Percentiles rank a stretch among this genome's conserved stretches.
These are phyloP conservation scores for Diplodia mutila DNA, from an alignment of 2,329 filamentous ascomycete species.

Conservation along the genomic window DNA sequence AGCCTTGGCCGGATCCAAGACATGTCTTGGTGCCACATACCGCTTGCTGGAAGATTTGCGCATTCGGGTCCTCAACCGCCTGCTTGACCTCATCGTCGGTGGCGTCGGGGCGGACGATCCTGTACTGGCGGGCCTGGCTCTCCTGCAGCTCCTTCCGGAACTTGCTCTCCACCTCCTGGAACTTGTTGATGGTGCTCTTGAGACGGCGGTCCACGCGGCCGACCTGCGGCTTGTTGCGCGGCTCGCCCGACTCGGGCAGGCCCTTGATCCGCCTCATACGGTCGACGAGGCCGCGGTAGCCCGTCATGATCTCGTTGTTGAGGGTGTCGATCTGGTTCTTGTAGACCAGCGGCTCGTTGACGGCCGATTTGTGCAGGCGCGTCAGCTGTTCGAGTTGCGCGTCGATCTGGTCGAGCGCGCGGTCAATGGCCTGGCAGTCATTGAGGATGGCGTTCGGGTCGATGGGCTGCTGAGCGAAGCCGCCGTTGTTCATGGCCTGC, in stretches of 20 bases:
- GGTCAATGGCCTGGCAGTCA: slow-evolving; percentile 79
- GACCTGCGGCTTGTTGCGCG: slow-evolving; percentile 78
- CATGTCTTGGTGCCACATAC: slow-evolving; percentile 40
- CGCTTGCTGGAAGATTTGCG: slow-evolving; percentile 86
- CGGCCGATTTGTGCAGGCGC: slow-evolving; percentile 69
- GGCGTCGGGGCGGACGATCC: slow-evolving; percentile 83
- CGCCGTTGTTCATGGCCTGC: slow-evolving; percentile 62
- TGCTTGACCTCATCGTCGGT: slow-evolving; percentile 76
- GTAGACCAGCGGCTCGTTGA: slow-evolving; percentile 75
- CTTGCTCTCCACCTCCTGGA: slow-evolving; percentile 77
- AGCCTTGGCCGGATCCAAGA: neutral
- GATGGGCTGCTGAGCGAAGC: slow-evolving; percentile 38
- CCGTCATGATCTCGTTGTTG: slow-evolving; percentile 77
- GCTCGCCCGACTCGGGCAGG: slow-evolving; percentile 72
- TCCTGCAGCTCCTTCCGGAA: slow-evolving; percentile 81
- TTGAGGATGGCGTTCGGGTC: slow-evolving; percentile 80
- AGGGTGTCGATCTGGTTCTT: slow-evolving; percentile 73
- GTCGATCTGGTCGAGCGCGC: slow-evolving; percentile 75
- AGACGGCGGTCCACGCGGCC: slow-evolving; percentile 78
- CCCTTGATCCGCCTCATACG: slow-evolving; percentile 83
- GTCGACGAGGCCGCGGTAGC: slow-evolving; percentile 78
- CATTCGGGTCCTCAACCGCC: slow-evolving; percentile 73
- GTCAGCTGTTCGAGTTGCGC: slow-evolving; percentile 72
- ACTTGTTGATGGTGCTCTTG: slow-evolving; percentile 78
- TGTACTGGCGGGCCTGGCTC: slow-evolving; percentile 86